Conservation (phyloP, 352 stramenopile genomes). For the Phytophthora vignae region DNA sequence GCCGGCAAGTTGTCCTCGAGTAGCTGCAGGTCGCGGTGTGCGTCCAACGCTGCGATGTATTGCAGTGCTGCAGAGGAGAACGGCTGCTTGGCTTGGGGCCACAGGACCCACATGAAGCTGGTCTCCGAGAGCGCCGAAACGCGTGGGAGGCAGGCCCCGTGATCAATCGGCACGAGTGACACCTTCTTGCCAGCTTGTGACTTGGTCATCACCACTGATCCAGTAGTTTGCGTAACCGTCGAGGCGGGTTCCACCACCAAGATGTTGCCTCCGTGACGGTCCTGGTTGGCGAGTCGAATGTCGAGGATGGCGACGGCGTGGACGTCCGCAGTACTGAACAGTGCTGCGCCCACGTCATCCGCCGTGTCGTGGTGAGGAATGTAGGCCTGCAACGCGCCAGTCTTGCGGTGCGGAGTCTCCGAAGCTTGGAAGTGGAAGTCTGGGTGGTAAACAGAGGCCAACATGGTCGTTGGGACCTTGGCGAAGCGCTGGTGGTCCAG, state of each 20-base stretch:
- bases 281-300: slow-evolving; percentile 83
- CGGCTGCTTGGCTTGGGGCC: slow-evolving; percentile 64
- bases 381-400: slow-evolving; percentile 70
- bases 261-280: slow-evolving; percentile 84
- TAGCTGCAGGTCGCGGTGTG: slow-evolving; percentile 39
- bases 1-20: slow-evolving; percentile 37
- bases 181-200: slow-evolving; percentile 22
- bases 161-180: slow-evolving; percentile 76
- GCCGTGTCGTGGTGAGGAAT: slow-evolving; percentile 67
- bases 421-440: slow-evolving; percentile 42
- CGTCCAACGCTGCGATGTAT: slow-evolving; percentile 54
- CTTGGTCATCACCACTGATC: slow-evolving; percentile 21
- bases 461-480: slow-evolving; percentile 55
- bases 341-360: slow-evolving; percentile 56
- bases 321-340: slow-evolving; percentile 62
- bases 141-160: slow-evolving; percentile 74
- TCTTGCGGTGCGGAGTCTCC: slow-evolving; percentile 34
- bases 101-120: slow-evolving; percentile 75
- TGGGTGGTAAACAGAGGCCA: slow-evolving; percentile 48
- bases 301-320: slow-evolving; percentile 82
- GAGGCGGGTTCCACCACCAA: slow-evolving; percentile 46
- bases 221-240: slow-evolving; percentile 21
- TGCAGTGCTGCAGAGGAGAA: slow-evolving; percentile 42
- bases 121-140: slow-evolving; percentile 59
- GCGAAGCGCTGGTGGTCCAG: slow-evolving; percentile 56